Conservation (phyloP, 805 yeast genomes). For the Yarrowia keelungensis region DNA sequence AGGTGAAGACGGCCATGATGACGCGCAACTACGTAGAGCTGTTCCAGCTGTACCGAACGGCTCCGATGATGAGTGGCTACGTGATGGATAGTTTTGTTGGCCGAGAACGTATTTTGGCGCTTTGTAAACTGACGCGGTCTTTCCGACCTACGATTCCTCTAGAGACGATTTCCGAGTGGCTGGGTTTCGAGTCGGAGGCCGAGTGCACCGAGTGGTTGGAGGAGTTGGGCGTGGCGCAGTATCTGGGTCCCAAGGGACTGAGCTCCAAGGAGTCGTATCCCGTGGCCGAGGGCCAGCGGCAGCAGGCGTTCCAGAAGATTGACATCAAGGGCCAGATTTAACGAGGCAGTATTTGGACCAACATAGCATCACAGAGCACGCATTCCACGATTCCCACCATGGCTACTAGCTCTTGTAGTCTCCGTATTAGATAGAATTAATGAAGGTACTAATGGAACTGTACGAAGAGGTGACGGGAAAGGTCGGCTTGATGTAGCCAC, state of each 20-base stretch:
- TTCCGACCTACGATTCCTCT: slow-evolving; percentile 52
- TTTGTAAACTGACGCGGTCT: slow-evolving; percentile 62
- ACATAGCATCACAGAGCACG: background rate
- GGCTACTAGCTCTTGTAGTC: slow-evolving; percentile 20
- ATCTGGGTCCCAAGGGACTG: slow-evolving; percentile 42
- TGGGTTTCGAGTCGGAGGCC: slow-evolving; percentile 52
- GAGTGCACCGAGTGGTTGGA: slow-evolving; percentile 56
- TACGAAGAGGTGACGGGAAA: no score
- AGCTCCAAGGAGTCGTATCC: slow-evolving; percentile 46
- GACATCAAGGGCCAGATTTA: slow-evolving; percentile 87
- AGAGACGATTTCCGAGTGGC: slow-evolving; percentile 43
- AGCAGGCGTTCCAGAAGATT: slow-evolving; percentile 59
- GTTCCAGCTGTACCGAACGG: slow-evolving; percentile 54
- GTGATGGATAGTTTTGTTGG: slow-evolving; percentile 62
- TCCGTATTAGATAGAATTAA: slow-evolving; percentile 5
- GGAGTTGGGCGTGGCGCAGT: slow-evolving; percentile 52
- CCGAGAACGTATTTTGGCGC: slow-evolving; percentile 63
- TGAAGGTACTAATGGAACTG: background rate
- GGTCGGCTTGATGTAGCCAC: no score
- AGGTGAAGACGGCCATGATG: slow-evolving; percentile 50
- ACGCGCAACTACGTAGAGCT: slow-evolving; percentile 62
- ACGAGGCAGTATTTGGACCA: no score
- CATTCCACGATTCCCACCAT: slow-evolving; percentile 16
- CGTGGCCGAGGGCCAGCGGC: slow-evolving; percentile 52
- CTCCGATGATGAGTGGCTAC: slow-evolving; percentile 55